Conservation (phyloP, 225 moss, liverwort and hornwort species). For the Physcomitrellopsis africana region DNA sequence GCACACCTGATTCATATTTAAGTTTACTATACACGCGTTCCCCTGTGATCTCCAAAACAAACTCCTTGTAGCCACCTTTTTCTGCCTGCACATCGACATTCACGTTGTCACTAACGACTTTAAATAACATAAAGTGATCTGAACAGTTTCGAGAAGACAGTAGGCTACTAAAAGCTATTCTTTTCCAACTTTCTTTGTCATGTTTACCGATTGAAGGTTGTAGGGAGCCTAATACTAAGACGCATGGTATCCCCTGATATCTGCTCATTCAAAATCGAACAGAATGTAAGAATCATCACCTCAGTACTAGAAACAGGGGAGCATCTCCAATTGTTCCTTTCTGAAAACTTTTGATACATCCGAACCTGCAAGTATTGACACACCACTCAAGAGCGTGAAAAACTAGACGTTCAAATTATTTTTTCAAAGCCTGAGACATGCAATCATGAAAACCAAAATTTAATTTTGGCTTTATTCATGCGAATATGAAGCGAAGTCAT, state of each 20-base stretch:
- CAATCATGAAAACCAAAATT: not conserved
- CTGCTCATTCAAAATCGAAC: slow-evolving; percentile 17
- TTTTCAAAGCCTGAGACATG: slow-evolving; percentile 3
- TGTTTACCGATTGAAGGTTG: not conserved
- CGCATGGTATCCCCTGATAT: not conserved
- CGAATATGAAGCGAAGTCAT: slow-evolving; percentile 43
- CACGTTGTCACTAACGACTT: slow-evolving; percentile 19
- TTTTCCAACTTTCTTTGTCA: not conserved
- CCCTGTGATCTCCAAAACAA: slow-evolving; percentile 88
- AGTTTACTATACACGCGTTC: slow-evolving; percentile 96
- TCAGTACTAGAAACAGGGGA: slow-evolving; percentile 84
- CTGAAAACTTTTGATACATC: slow-evolving; percentile 98
- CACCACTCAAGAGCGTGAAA: slow-evolving; percentile 18
- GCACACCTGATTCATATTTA: slow-evolving; percentile 96
- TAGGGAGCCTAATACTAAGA: slow-evolving; percentile 8
- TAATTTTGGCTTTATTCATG: slow-evolving; percentile 12
- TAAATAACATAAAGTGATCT: not conserved
- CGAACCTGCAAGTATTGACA: slow-evolving; percentile 63
- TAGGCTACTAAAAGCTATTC: not conserved
- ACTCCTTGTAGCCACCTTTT: slow-evolving; percentile 95
- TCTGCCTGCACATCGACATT: slow-evolving; percentile 65
- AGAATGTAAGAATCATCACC: slow-evolving; percentile 43
- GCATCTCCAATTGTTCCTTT: slow-evolving; percentile 81
- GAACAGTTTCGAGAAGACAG: not conserved
- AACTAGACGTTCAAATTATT: not conserved